Conservation (phyloP, 2,329 filamentous ascomycete species). For the Colletotrichum sp. region DNA sequence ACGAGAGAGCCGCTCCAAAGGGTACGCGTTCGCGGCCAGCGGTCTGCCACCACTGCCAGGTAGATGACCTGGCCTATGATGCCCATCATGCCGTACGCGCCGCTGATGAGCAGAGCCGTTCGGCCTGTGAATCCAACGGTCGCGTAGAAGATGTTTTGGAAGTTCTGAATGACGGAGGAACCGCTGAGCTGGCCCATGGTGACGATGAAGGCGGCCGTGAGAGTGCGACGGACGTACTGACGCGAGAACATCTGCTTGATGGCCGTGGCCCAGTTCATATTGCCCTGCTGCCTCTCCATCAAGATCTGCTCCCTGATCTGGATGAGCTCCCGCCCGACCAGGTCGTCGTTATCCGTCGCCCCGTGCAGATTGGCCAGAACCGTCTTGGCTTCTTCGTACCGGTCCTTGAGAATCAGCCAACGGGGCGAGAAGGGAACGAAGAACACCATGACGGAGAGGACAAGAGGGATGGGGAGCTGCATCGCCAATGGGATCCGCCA, state of each 20-base stretch:
- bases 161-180: conserved; percentile 40
- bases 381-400: conserved; percentile 22
- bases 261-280: conserved; percentile 22
- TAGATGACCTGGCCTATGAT: conserved; percentile 37
- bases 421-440: conserved; percentile 30
- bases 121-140: conserved; percentile 36
- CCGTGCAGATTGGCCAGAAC: conserved; percentile 24
- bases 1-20: conserved; percentile 13
- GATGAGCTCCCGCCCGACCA: conserved; percentile 28
- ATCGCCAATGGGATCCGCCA: conserved; percentile 31
- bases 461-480: conserved; percentile 25
- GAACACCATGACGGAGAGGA: conserved; percentile 25
- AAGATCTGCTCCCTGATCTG: conserved; percentile 34
- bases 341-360: conserved; percentile 22
- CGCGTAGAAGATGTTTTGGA: conserved; percentile 39
- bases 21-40: conserved; percentile 30
- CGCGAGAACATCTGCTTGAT: conserved; percentile 26
- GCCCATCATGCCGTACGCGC: conserved; percentile 41
- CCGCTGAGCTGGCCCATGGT: conserved; percentile 38
- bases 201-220: conserved; percentile 36
- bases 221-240: conserved; percentile 33
- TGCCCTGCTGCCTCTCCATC: conserved; percentile 27
- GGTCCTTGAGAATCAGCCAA: conserved; percentile 21
- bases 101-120: conserved; percentile 36
- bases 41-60: conserved; percentile 34